Percentiles rank a stretch among this genome's conserved stretches.
phyloP scores from a whole-genome alignment of 139 green algal genomes.

The Chlamydomonas eustigma region DNA sequence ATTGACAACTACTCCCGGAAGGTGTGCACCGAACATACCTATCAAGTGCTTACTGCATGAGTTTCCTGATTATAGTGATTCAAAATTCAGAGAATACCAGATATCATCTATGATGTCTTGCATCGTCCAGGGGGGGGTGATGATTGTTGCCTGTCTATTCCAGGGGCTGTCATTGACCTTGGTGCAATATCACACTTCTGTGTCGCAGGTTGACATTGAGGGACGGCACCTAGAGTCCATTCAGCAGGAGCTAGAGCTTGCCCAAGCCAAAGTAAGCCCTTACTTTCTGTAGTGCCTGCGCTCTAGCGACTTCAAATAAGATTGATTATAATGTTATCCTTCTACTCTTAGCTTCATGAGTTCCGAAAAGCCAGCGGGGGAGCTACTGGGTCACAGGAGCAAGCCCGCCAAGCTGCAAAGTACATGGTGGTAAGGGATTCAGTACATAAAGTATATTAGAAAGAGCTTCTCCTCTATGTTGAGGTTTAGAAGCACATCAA shows the following conservation, averaged over 20 bases:
- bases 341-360: background rate
- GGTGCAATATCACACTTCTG: background rate
- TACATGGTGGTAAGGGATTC: background rate
- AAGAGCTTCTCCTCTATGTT: too few species aligned
- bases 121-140: background rate
- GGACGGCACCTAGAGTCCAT: conserved; percentile 36
- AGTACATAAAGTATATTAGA: too few species aligned
- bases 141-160: background rate
- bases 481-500: too few species aligned
- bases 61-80: background rate
- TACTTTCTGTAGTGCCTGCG: background rate
- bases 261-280: conserved; percentile 33
- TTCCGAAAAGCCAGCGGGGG: background rate
- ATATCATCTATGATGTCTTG: background rate
- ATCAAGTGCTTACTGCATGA: background rate
- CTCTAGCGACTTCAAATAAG: background rate
- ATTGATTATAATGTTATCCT: background rate
- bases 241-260: conserved; percentile 39
- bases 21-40: background rate
- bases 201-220: conserved; percentile 39
- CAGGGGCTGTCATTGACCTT: background rate
- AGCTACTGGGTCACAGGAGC: background rate
- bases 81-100: background rate
- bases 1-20: conserved; percentile 38
- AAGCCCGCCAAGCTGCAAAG: background rate